A percentile compares a stretch with the other conserved stretches of the same genome.
Conservation (phyloP, 768 basidiomycete genomes). For the Pisolithus marmoratus region DNA sequence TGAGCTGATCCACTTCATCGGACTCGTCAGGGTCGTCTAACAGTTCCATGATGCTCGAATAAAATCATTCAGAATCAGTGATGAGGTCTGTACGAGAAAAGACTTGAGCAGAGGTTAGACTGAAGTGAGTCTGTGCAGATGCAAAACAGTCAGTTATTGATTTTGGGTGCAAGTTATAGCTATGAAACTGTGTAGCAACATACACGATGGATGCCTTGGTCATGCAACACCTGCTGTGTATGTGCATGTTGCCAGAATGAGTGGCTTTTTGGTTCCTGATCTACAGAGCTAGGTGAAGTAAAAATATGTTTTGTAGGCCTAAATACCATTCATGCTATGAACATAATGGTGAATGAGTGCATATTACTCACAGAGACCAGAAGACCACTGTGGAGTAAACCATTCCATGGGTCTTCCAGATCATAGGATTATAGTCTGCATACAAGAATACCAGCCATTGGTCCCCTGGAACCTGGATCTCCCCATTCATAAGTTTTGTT, state of each 20-base stretch:
- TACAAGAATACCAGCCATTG: constrained; percentile 24
- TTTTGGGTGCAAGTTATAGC: not conserved
- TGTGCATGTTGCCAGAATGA: constrained; percentile 15
- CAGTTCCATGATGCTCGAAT: constrained; percentile 13
- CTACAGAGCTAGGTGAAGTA: constrained; percentile 26
- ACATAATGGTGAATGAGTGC: too few species aligned
- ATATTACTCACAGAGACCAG: too few species aligned
- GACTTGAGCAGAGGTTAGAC: constrained; percentile 9
- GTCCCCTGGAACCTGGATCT: constrained; percentile 15
- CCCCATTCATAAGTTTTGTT: constrained; percentile 3
- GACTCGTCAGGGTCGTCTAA: constrained; percentile 17
- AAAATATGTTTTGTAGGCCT: constrained; percentile 27
- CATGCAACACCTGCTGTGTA: constrained; percentile 12
- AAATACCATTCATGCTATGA: too few species aligned
- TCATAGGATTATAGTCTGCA: constrained; percentile 11
- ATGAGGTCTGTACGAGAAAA: constrained; percentile 16
- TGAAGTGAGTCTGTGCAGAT: constrained; percentile 10
- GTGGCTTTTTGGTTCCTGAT: constrained; percentile 23
- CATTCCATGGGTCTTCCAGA: constrained; percentile 21
- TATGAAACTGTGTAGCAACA: constrained; percentile 13
- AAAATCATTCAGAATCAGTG: constrained; percentile 21
- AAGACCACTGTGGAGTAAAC: too few species aligned
- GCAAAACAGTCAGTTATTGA: not conserved
- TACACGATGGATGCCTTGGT: constrained; percentile 16
- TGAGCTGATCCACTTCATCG: constrained; percentile 12